Base-by-base conservation (phyloP, 1,139 yeast species). In the Saccharomyces hybrid region DNA sequence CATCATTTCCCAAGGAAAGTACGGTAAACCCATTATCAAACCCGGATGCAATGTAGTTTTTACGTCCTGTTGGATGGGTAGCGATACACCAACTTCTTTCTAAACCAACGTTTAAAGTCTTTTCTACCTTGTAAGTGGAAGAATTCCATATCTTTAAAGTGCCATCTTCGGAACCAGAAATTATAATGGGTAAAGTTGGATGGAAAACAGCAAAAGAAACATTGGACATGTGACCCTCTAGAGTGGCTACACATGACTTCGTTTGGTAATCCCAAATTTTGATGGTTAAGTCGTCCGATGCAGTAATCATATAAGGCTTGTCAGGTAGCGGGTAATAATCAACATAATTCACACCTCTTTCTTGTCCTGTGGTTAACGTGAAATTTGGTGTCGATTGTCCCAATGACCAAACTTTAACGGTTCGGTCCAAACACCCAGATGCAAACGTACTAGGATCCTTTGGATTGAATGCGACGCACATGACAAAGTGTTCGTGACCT, bases 241-340 rank as follows among this genome's bases (percentile, higher is more conserved):
- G 78, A 28, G 96, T 86, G 13, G 98, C 97, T 54, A 93, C 96
- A 70, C 95, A 86, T 5, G 96, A 83, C 75, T 95, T 93, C 50
- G 98, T 90, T 77, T 93, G 99, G 69, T 93, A 93, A 73, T 93
- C 99, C 97, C 98, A 93, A 53, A 95, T 80, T 67, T 88, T 88
- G 61, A 91, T 84, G 2, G 97, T 84, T 62, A 85, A 81, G 73
- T 93, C 99, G 73, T 95, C 99, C 28, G 96, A 87, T 11, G 97
- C 78, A 2, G 99, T 91, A 62, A 93, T 85, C 66, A 93, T 76
- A 71, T 93, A 93, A 49, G 99, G 99, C 73, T 93, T 93, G 75
- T 93, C 99, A 55, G 96, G 87, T 64, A 88, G 91, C 25, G 99
- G 99, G 70, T 93, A 93, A 73, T 91, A 93, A 70, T 91, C 97